phyloP scores from a whole-genome alignment of 345 rosid species.

The Diplotaxis tenuifolia region DNA sequence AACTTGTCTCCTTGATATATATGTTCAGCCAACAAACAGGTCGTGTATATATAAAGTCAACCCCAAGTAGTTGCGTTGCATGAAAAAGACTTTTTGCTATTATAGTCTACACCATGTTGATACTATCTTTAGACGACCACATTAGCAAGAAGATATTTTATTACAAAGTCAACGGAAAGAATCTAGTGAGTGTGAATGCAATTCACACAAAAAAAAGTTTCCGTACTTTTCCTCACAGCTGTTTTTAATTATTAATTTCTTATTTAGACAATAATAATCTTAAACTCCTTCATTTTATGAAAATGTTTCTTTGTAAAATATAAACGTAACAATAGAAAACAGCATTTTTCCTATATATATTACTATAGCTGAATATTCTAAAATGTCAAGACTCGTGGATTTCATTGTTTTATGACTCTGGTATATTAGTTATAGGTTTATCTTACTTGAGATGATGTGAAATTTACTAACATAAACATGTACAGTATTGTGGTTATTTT shows the following conservation, averaged over 20 bases:
- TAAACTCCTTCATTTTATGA: too few species aligned
- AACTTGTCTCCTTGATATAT: background rate
- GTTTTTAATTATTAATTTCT: background rate
- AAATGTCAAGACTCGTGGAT: background rate
- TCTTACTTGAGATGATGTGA: background rate
- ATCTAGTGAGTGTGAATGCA: background rate
- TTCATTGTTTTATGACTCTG: background rate
- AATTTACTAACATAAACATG: too few species aligned
- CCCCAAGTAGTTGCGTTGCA: background rate
- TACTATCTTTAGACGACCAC: background rate
- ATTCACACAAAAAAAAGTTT: background rate
- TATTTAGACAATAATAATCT: background rate
- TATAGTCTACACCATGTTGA: background rate
- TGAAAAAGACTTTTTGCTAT: background rate
- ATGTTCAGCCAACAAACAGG: slow-evolving; percentile 3
- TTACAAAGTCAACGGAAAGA: slow-evolving; percentile 7
- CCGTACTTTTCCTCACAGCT: background rate
- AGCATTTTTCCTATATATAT: background rate
- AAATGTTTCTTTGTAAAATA: too few species aligned
- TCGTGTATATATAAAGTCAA: background rate
- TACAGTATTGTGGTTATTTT: background rate
- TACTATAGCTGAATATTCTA: too few species aligned
- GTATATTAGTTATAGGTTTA: background rate
- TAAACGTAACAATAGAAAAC: background rate
- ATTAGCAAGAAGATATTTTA: background rate